A percentile compares a stretch with the other conserved stretches of the same genome.
phyloP scores from a whole-genome alignment of 2,329 filamentous ascomycete species.

The Clarireedia paspali region DNA sequence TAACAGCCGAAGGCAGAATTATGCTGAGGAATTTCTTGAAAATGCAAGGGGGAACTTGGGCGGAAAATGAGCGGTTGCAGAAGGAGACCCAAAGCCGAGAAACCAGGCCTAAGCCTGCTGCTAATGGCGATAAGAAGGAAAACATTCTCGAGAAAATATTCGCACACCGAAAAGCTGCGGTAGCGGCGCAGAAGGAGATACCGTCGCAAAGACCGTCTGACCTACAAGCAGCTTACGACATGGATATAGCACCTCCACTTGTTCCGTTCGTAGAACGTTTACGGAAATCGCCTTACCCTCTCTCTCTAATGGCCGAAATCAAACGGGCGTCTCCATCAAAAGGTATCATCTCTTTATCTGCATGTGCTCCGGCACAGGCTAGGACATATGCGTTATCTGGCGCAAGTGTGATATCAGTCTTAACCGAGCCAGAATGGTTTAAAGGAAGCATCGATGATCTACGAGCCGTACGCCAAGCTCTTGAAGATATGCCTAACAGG shows the following conservation, averaged over 20 bases:
- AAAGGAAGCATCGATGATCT: slow-evolving; percentile 96
- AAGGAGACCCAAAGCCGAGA: slow-evolving; percentile 30
- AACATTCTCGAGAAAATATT: slow-evolving; percentile 94
- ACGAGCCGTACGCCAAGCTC: slow-evolving; percentile 73
- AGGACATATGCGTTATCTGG: slow-evolving; percentile 87
- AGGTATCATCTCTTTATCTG: slow-evolving; percentile 80
- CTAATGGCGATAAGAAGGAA: slow-evolving; percentile 49
- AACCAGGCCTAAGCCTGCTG: slow-evolving; percentile 21
- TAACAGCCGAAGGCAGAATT: slow-evolving; percentile 77
- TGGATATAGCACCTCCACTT: slow-evolving; percentile 77
- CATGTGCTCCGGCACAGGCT: slow-evolving; percentile 84
- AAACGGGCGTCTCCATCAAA: slow-evolving; percentile 96
- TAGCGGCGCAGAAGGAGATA: slow-evolving; percentile 73
- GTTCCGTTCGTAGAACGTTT: slow-evolving; percentile 74
- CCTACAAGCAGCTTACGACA: slow-evolving; percentile 76
- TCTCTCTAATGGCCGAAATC: slow-evolving; percentile 95
- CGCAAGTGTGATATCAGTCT: slow-evolving; percentile 94
- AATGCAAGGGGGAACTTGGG: slow-evolving; percentile 88
- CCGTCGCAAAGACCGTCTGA: slow-evolving; percentile 79
- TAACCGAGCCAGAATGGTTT: slow-evolving; percentile 98
- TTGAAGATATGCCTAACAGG: slow-evolving; percentile 86
- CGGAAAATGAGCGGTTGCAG: slow-evolving; percentile 59
- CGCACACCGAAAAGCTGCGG: slow-evolving; percentile 64
- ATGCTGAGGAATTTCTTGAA: slow-evolving; percentile 92
- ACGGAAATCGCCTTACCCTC: slow-evolving; percentile 72